A percentile compares a stretch with the other conserved stretches of the same genome.
Conservation (phyloP, 78 protist species). For the Dictyostelium firmibasis region DNA sequence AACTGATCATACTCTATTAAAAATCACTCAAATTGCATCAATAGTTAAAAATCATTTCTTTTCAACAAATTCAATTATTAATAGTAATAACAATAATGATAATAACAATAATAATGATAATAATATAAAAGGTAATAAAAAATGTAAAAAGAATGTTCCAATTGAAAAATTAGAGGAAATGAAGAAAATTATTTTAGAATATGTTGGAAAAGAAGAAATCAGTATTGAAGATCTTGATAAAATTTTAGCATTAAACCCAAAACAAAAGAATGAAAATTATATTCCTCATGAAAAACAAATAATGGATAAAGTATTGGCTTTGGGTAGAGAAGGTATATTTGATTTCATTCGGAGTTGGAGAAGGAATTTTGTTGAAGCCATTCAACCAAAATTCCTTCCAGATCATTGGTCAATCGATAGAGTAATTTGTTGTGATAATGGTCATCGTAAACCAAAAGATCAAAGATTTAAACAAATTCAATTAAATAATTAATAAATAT, state of each 20-base stretch:
- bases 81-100: no score
- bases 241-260: not conserved
- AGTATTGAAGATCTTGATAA: not conserved
- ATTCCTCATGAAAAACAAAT: constrained; percentile 52
- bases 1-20: not conserved
- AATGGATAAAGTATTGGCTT: constrained; percentile 51
- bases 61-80: no score
- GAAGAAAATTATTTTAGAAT: not conserved
- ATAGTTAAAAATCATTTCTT: not conserved
- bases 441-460: not conserved
- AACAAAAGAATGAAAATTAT: constrained; percentile 4
- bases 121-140: no score
- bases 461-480: not conserved
- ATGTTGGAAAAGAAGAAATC: not conserved
- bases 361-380: constrained; percentile 23
- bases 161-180: constrained; percentile 4
- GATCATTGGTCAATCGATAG: constrained; percentile 58
- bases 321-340: constrained; percentile 40
- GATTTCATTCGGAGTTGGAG: constrained; percentile 54
- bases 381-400: constrained; percentile 43
- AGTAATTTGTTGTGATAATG: not conserved
- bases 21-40: not conserved
- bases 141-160: not conserved
- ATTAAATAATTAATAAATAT: not conserved
- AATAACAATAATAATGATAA: no score